Evolutionary conservation across 1,139 yeast genomes (phyloP), one percentile per base, ranked within the genome.

Genomic region (Kodamaea arcana): DNA sequence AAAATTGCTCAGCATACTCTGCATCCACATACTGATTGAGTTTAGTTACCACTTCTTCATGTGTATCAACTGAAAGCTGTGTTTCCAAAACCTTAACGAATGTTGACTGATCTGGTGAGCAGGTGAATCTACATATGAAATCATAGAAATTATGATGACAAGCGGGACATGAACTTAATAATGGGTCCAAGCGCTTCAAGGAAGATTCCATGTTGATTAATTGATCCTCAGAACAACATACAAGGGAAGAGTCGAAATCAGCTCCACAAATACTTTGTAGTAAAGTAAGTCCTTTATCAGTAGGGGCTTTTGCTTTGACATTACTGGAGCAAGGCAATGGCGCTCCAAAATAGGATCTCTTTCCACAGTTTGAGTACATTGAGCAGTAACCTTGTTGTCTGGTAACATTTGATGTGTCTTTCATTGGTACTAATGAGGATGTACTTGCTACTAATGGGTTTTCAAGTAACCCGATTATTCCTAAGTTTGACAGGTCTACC

Each of bases 101-200:
- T 14, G 62, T 57, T 0, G 88, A 72, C 56, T 92, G 97, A 48
- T 85, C 65, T 0, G 96, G 82, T 1, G 96, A 84, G 58, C 98
- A 92, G 1, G 96, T 84, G 57, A 92, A 88, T 33, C 81, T 78
- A 61, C 97, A 92, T 53, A 88, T 86, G 48, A 90, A 69, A 49
- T 83, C 84, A 50, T 79, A 78, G 57, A 92, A 90, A 63, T 92
- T 92, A 59, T 78, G 79, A 40, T 76, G 71, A 56, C 98, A 92
- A 0, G 98, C 97, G 2, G 97, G 97, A 56, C 98, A 92, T 4
- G 96, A 84, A 16, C 94, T 77, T 27, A 92, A 83, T 27, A 92
- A 60, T 0, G 87, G 78, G 41, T 83, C 94, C 0, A 84, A 95
- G 43, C 78, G 78, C 46, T 80, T 77, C 39, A 92, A 62, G 52